phyloP scores from a whole-genome alignment of 1,284 basidiomycete species.

The Ustilago loliicola region DNA sequence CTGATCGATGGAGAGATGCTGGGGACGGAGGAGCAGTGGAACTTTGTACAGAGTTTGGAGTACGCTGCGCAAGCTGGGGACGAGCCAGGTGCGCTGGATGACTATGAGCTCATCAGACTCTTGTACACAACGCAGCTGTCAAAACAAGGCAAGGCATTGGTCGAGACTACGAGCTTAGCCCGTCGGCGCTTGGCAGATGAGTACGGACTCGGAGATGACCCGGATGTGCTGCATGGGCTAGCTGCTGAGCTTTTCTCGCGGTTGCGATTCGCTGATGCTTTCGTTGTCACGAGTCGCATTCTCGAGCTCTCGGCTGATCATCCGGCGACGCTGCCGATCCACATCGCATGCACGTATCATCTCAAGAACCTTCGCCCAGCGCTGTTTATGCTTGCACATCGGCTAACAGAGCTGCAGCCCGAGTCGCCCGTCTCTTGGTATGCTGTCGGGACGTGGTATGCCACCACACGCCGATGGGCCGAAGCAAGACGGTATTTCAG shows the following conservation, averaged over 20 bases:
- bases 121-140: slow-evolving; percentile 92
- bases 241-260: slow-evolving; percentile 90
- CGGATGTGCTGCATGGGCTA: slow-evolving; percentile 90
- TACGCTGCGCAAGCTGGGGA: slow-evolving; percentile 82
- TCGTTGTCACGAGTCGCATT: slow-evolving; percentile 78
- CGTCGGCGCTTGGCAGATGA: slow-evolving; percentile 79
- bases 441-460: slow-evolving; percentile 97
- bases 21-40: slow-evolving; percentile 78
- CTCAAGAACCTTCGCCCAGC: slow-evolving; percentile 88
- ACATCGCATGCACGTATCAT: slow-evolving; percentile 97
- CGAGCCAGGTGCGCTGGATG: slow-evolving; percentile 74
- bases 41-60: slow-evolving; percentile 86
- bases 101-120: slow-evolving; percentile 87
- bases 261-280: slow-evolving; percentile 94
- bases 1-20: slow-evolving; percentile 83
- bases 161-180: slow-evolving; percentile 20
- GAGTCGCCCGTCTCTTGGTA: slow-evolving; percentile 96
- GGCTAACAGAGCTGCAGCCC: slow-evolving; percentile 89
- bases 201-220: slow-evolving; percentile 80
- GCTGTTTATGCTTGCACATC: slow-evolving; percentile 94
- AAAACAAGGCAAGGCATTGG: slow-evolving; percentile 74
- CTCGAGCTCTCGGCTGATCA: slow-evolving; percentile 60
- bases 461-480: slow-evolving; percentile 80
- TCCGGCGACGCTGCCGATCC: slow-evolving; percentile 79
- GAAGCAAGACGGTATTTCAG: slow-evolving; percentile 72